These are phyloP conservation scores for Tuber aestivum DNA, from an alignment of 495 filamentous ascomycete genomes.

Conservation along the genomic window DNA sequence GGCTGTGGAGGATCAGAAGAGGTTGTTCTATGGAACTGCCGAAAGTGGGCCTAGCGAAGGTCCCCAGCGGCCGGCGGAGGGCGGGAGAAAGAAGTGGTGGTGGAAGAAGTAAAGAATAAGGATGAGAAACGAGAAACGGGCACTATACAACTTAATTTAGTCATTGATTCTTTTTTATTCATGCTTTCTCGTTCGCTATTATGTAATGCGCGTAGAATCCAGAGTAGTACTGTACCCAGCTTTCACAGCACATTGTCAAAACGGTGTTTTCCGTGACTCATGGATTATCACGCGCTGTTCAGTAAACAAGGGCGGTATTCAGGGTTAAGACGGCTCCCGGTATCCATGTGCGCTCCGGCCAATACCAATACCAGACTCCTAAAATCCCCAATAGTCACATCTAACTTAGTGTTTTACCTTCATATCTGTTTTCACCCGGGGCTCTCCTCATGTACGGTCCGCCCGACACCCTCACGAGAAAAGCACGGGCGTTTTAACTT, in stretches of 20 bases:
- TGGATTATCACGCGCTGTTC: not conserved
- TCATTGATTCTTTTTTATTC: not conserved
- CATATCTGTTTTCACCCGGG: not conserved
- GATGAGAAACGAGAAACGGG: not conserved
- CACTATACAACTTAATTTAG: not conserved
- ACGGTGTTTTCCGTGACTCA: not conserved
- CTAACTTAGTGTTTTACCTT: not conserved
- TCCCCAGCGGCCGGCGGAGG: not conserved
- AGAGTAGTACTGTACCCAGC: not conserved
- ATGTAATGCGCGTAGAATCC: not conserved
- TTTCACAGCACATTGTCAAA: not conserved
- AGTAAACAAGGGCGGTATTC: not conserved
- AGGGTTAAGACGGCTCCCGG: not conserved
- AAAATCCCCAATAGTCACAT: not conserved
- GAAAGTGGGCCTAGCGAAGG: not conserved
- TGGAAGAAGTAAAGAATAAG: not conserved
- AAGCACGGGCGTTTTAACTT: not conserved
- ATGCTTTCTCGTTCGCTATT: not conserved
- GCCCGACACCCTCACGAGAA: not conserved
- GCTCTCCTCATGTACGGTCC: not conserved
- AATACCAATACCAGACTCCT: not conserved
- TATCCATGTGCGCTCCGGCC: not conserved
- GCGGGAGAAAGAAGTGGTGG: not conserved
- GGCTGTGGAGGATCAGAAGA: constrained; percentile 55
- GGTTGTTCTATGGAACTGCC: constrained; percentile 17